A percentile compares a stretch with the other conserved stretches of the same genome.
These are phyloP conservation scores for Didymella lethalis DNA, from an alignment of 2,329 filamentous ascomycete species.

Conservation along the genomic window DNA sequence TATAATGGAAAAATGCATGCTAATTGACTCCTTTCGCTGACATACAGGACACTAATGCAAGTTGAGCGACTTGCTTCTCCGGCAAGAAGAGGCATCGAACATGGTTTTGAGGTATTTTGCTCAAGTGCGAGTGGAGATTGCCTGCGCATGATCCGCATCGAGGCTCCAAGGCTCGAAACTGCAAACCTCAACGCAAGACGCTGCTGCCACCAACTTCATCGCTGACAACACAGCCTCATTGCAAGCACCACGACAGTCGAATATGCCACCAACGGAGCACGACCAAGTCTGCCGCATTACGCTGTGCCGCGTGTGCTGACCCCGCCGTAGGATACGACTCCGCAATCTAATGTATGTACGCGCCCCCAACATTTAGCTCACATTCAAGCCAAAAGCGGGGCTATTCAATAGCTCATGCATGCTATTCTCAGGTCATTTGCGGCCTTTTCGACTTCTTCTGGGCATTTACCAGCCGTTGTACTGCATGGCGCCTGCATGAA, in stretches of 20 bases:
- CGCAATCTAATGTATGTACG: constrained; percentile 25
- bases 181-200: constrained; percentile 1
- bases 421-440: constrained; percentile 40
- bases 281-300: constrained; percentile 6
- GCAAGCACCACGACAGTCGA: not conserved
- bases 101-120: constrained; percentile 22
- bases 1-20: constrained; percentile 18
- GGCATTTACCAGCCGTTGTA: constrained; percentile 37
- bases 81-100: constrained; percentile 14
- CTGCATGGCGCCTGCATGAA: constrained; percentile 34
- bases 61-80: constrained; percentile 10
- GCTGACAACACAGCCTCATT: not conserved
- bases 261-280: not conserved
- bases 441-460: constrained; percentile 32
- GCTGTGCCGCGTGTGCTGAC: constrained; percentile 10
- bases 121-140: constrained; percentile 6
- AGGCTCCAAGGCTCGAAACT: constrained; percentile 4
- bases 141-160: constrained; percentile 6
- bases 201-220: constrained; percentile 2
- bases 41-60: constrained; percentile 35
- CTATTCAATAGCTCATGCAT: constrained; percentile 38
- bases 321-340: constrained; percentile 14
- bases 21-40: constrained; percentile 35
- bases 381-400: constrained; percentile 43
- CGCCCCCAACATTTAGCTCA: constrained; percentile 41